These are phyloP conservation scores for Penicillium sp. DNA, from an alignment of 2,329 filamentous ascomycete genomes.

Conservation along the genomic window DNA sequence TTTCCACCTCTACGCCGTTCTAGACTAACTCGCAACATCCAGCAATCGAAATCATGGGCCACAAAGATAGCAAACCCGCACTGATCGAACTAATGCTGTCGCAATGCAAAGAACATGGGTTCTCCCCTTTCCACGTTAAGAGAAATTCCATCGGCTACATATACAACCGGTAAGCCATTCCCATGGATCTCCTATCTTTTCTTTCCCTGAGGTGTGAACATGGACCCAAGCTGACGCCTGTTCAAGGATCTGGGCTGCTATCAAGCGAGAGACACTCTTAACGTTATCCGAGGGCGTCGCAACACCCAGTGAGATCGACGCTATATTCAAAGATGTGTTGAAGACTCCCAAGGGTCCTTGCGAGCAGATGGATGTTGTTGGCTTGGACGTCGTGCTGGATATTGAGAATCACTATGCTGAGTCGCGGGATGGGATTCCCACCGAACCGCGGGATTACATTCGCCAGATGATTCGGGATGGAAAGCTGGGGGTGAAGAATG, in stretches of 20 bases:
- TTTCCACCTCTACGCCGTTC: neutral
- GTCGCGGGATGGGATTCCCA: conserved; percentile 28
- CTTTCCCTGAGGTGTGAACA: no score
- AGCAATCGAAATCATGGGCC: conserved; percentile 43
- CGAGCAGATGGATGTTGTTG: conserved; percentile 43
- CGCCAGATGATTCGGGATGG: conserved; percentile 32
- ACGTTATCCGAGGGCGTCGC: conserved; percentile 36
- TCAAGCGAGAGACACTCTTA: conserved; percentile 42
- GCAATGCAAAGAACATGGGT: conserved; percentile 32
- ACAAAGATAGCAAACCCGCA: conserved; percentile 30
- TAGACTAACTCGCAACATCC: neutral
- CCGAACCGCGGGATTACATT: conserved; percentile 33
- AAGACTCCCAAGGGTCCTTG: conserved; percentile 38
- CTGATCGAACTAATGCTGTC: conserved; percentile 31
- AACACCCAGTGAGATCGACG: conserved; percentile 38
- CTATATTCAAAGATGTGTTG: conserved; percentile 38
- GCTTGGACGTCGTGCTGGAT: conserved; percentile 40
- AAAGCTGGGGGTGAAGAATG: conserved; percentile 33
- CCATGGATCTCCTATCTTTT: no score
- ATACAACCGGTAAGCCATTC: conserved; percentile 34
- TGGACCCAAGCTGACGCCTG: neutral
- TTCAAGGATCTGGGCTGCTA: conserved; percentile 41
- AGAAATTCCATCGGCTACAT: conserved; percentile 40
- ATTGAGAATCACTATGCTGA: conserved; percentile 43
- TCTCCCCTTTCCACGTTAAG: conserved; percentile 39